phyloP scores from a whole-genome alignment of 805 yeast genomes.

The Candida corydali region DNA sequence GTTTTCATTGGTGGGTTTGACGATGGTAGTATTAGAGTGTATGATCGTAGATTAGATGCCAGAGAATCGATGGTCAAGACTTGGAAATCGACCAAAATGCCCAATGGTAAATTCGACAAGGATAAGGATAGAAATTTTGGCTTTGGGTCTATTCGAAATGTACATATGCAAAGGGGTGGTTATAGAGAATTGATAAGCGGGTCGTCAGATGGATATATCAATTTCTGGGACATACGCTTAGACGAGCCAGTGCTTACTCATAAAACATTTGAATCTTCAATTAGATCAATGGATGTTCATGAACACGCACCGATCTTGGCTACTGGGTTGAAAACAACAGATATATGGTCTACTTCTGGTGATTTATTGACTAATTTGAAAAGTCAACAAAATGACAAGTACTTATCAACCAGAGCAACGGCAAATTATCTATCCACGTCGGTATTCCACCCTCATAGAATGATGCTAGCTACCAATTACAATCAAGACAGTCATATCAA shows the following conservation, averaged over 20 bases:
- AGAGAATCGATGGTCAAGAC: constrained; percentile 80
- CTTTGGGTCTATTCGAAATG: constrained; percentile 58
- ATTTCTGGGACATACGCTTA: constrained; percentile 85
- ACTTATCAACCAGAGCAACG: constrained; percentile 43
- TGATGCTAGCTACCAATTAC: constrained; percentile 86
- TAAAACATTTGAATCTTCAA: constrained; percentile 48
- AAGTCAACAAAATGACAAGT: constrained; percentile 38
- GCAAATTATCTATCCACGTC: constrained; percentile 56
- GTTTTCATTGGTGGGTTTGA: constrained; percentile 88
- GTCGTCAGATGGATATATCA: constrained; percentile 73
- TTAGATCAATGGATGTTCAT: constrained; percentile 75
- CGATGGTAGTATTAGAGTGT: constrained; percentile 84
- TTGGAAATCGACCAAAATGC: constrained; percentile 52
- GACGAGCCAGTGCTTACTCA: constrained; percentile 68
- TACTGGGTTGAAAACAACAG: constrained; percentile 76
- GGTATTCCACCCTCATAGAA: constrained; percentile 87
- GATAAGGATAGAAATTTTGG: constrained; percentile 4
- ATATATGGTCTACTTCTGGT: constrained; percentile 85
- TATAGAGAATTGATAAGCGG: constrained; percentile 85
- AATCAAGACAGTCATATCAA: constrained; percentile 71
- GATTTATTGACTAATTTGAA: constrained; percentile 61
- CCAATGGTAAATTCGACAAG: constrained; percentile 1
- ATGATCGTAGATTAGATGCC: constrained; percentile 82
- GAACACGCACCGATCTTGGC: constrained; percentile 96
- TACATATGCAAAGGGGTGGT: constrained; percentile 97